Evolutionary conservation across 306 rosid genomes (phyloP).

Genomic region (Quercus aquifolioides): DNA sequence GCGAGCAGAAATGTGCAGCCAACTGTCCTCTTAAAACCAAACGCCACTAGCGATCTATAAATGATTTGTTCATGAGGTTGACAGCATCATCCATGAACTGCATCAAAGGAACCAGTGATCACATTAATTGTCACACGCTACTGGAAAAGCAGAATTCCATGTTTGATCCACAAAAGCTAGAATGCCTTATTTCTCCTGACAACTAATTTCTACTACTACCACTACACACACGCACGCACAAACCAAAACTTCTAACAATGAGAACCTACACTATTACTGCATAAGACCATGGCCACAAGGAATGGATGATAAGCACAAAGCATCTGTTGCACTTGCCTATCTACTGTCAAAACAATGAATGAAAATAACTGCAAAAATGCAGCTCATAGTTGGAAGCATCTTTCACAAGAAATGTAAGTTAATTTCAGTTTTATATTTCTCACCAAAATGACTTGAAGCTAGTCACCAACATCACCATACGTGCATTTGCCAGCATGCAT

Average conservation of each 20-base stretch:
- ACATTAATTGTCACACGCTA: conserved; percentile 10
- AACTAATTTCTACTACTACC: not conserved
- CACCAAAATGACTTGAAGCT: not conserved
- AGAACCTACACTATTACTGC: not conserved
- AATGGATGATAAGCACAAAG: not conserved
- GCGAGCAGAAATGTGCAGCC: conserved; percentile 17
- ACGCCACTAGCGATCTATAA: conserved; percentile 61
- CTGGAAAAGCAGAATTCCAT: conserved; percentile 1
- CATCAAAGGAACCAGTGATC: conserved; percentile 28
- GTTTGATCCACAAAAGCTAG: not conserved
- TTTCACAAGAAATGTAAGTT: not conserved
- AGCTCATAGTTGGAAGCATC: not conserved
- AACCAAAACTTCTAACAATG: not conserved
- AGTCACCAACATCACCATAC: not conserved
- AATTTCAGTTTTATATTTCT: not conserved
- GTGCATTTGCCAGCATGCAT: not conserved
- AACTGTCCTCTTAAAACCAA: conserved; percentile 8
- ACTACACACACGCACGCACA: not conserved
- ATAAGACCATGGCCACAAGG: not conserved
- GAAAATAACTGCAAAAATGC: not conserved
- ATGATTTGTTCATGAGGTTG: conserved; percentile 87
- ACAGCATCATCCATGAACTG: conserved; percentile 96
- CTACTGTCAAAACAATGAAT: not conserved
- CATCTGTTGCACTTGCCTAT: not conserved
- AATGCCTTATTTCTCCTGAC: not conserved